Percentiles rank a stretch among this genome's conserved stretches.
phyloP scores from a whole-genome alignment of 805 yeast genomes.

The Wickerhamiella nectarea region DNA sequence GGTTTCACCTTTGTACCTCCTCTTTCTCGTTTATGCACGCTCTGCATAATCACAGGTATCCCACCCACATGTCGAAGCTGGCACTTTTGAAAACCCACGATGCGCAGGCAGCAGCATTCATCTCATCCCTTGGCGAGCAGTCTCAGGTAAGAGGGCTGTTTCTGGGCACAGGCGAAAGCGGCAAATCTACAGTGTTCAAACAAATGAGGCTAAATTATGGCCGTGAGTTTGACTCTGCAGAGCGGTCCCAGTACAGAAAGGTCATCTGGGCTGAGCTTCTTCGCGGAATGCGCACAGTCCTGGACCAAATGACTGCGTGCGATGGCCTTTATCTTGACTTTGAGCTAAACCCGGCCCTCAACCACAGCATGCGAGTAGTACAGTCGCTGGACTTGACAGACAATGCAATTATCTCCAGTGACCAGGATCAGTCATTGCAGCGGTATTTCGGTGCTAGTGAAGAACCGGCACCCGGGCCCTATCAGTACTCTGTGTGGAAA shows the following conservation, averaged over 20 bases:
- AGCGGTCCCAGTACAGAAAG: constrained; percentile 65
- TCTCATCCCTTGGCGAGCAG: neutral
- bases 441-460: constrained; percentile 46
- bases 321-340: constrained; percentile 31
- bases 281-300: constrained; percentile 64
- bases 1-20: no score
- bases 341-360: neutral
- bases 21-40: no score
- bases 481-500: neutral
- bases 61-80: no score
- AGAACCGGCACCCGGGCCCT: constrained; percentile 14
- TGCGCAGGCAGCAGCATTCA: neutral
- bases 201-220: constrained; percentile 77
- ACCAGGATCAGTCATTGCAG: constrained; percentile 41
- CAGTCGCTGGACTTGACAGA: constrained; percentile 15
- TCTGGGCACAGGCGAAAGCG: constrained; percentile 75
- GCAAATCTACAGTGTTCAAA: constrained; percentile 67
- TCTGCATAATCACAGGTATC: no score
- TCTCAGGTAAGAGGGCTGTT: constrained; percentile 35
- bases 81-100: neutral
- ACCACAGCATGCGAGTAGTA: constrained; percentile 8
- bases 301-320: constrained; percentile 59
- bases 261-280: constrained; percentile 89
- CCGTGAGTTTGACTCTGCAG: constrained; percentile 69
- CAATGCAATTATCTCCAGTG: constrained; percentile 26